A percentile compares a stretch with the other conserved stretches of the same genome.
Conservation (phyloP, 768 basidiomycete species). For the Mycena rosella region DNA sequence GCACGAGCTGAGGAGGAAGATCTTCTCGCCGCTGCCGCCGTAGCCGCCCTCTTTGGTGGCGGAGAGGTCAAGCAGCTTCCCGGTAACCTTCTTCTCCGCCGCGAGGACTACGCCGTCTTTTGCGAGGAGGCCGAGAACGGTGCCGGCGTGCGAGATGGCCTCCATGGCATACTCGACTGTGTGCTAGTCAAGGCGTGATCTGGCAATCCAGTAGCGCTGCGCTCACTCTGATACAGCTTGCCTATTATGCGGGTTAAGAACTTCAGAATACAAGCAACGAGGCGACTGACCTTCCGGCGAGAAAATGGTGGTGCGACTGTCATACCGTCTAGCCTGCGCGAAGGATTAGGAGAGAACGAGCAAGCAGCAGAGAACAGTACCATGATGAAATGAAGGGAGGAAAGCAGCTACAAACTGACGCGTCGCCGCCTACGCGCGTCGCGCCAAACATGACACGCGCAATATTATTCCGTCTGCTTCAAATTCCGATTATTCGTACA, state of each 20-base stretch:
- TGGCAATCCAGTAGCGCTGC: slow-evolving; percentile 25
- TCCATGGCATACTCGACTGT: slow-evolving; percentile 99
- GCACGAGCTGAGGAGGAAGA: slow-evolving; percentile 93
- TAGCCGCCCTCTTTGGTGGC: slow-evolving; percentile 89
- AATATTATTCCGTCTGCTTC: slow-evolving; percentile 4
- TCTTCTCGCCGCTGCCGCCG: slow-evolving; percentile 98
- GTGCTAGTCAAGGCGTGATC: slow-evolving; percentile 10
- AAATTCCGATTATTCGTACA: background rate
- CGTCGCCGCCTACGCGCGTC: slow-evolving; percentile 63
- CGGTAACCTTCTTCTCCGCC: slow-evolving; percentile 98
- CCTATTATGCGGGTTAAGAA: slow-evolving; percentile 61
- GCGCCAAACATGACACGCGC: slow-evolving; percentile 33
- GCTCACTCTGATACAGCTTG: slow-evolving; percentile 95
- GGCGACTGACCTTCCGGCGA: slow-evolving; percentile 88
- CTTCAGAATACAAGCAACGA: slow-evolving; percentile 18
- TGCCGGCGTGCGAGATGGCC: slow-evolving; percentile 95
- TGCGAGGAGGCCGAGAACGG: slow-evolving; percentile 92
- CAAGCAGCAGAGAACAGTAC: slow-evolving; percentile 47
- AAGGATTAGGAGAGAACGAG: slow-evolving; percentile 10
- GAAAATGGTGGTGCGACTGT: slow-evolving; percentile 99
- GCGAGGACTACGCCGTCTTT: slow-evolving; percentile 93
- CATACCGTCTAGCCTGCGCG: slow-evolving; percentile 89
- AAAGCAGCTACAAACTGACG: slow-evolving; percentile 52
- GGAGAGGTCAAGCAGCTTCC: slow-evolving; percentile 94
- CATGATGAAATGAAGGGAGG: slow-evolving; percentile 57